Percentiles rank a stretch among this genome's conserved stretches.
These are phyloP conservation scores for Colletotrichum lupini DNA, from an alignment of 2,329 filamentous ascomycete genomes.

Conservation along the genomic window DNA sequence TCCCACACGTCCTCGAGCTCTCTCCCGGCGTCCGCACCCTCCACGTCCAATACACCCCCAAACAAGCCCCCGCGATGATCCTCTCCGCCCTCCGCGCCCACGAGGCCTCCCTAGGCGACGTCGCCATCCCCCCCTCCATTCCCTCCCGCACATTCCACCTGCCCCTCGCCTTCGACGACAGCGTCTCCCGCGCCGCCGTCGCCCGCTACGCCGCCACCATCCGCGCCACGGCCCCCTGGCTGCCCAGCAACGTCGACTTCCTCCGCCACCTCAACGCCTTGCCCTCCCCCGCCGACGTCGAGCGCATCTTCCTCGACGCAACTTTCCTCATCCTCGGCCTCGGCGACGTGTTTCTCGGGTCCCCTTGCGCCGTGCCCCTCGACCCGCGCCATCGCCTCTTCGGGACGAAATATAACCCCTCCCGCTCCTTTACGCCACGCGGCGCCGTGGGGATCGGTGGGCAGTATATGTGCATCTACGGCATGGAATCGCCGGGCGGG, in stretches of 20 bases:
- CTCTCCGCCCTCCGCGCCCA: constrained; percentile 39
- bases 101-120: constrained; percentile 39
- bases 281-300: constrained; percentile 38
- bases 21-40: constrained; percentile 49
- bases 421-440: constrained; percentile 49
- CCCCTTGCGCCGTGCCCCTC: constrained; percentile 49
- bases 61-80: constrained; percentile 37
- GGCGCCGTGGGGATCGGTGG: constrained; percentile 49
- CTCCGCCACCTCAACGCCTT: constrained; percentile 48
- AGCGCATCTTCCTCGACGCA: constrained; percentile 43
- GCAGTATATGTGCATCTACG: constrained; percentile 53
- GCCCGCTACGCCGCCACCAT: constrained; percentile 71
- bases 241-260: constrained; percentile 72
- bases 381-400: constrained; percentile 48
- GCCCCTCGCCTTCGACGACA: constrained; percentile 53
- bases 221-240: constrained; percentile 68
- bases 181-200: constrained; percentile 59
- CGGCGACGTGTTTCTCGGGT: constrained; percentile 53
- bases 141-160: constrained; percentile 46
- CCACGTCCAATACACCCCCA: constrained; percentile 43
- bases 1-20: constrained; percentile 44
- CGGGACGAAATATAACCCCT: constrained; percentile 52
- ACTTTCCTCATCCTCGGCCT: constrained; percentile 50
- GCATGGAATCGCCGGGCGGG: constrained; percentile 49
- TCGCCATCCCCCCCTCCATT: constrained; percentile 37